phyloP scores from a whole-genome alignment of 2,329 filamentous ascomycete genomes.

The Phialophora tarda region DNA sequence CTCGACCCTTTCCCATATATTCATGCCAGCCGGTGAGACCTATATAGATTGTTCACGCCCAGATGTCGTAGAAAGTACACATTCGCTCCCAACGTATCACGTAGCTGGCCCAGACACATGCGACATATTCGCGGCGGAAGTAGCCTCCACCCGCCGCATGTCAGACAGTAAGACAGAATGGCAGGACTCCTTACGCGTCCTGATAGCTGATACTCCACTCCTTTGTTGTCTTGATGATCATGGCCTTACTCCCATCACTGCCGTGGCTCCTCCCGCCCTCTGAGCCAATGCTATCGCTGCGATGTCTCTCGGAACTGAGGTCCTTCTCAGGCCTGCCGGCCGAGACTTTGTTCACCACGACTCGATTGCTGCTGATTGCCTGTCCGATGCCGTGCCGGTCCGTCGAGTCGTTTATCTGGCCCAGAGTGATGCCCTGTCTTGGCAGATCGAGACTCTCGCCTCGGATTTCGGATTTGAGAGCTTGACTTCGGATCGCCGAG shows the following conservation, averaged over 20 bases:
- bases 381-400: slow-evolving; percentile 19
- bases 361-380: slow-evolving; percentile 18
- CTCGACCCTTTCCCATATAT: slow-evolving; percentile 1
- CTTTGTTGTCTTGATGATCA: slow-evolving; percentile 33
- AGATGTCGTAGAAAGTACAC: not conserved
- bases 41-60: not conserved
- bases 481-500: slow-evolving; percentile 25
- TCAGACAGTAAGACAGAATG: not conserved
- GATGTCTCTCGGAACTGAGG: slow-evolving; percentile 5
- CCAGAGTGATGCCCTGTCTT: slow-evolving; percentile 15
- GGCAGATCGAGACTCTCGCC: slow-evolving; percentile 27
- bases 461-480: slow-evolving; percentile 22
- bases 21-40: not conserved
- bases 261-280: slow-evolving; percentile 25
- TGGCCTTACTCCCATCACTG: slow-evolving; percentile 30
- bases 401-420: not conserved
- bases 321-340: slow-evolving; percentile 9
- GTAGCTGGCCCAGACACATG: not conserved
- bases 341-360: slow-evolving; percentile 20
- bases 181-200: slow-evolving; percentile 16
- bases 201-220: slow-evolving; percentile 30
- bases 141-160: not conserved
- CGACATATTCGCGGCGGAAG: not conserved
- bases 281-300: slow-evolving; percentile 26
- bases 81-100: not conserved